phyloP scores from a whole-genome alignment of 441 rosid genomes.

The Bruguiera hainesii region DNA sequence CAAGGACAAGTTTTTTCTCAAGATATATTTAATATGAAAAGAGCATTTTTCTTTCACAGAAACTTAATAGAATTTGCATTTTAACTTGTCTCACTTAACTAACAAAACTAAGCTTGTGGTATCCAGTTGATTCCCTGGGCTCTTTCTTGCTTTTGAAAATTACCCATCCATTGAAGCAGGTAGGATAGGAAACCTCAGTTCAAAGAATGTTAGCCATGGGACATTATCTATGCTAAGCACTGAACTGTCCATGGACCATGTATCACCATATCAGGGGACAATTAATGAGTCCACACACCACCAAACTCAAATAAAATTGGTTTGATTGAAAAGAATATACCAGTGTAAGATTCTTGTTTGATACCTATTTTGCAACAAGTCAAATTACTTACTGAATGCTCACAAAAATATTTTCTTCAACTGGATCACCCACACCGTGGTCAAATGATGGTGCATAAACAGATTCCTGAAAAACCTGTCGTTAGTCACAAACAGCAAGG shows the following conservation, averaged over 20 bases:
- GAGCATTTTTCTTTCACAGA: neutral
- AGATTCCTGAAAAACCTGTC: conserved; percentile 52
- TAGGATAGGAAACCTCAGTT: neutral
- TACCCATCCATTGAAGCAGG: conserved; percentile 2
- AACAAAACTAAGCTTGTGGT: neutral
- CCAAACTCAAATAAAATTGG: neutral
- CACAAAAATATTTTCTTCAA: conserved; percentile 84
- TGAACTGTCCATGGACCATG: neutral
- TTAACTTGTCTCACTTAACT: conserved; percentile 1
- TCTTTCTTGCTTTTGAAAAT: neutral
- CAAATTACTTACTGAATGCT: conserved; percentile 66
- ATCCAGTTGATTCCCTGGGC: neutral
- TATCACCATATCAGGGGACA: conserved; percentile 7
- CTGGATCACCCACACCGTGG: conserved; percentile 90
- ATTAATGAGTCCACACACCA: neutral
- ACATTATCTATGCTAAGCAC: neutral
- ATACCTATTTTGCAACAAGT: too few relatives aligned
- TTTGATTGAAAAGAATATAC: neutral
- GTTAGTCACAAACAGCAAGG: conserved; percentile 13
- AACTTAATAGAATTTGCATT: too few relatives aligned
- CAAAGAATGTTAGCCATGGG: neutral
- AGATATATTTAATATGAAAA: neutral
- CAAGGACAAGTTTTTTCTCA: neutral
- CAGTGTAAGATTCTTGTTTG: conserved; percentile 6
- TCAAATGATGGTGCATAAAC: conserved; percentile 87